Base-by-base conservation (phyloP, 176 grass and related monocot species). In the Oryza coarctata region DNA sequence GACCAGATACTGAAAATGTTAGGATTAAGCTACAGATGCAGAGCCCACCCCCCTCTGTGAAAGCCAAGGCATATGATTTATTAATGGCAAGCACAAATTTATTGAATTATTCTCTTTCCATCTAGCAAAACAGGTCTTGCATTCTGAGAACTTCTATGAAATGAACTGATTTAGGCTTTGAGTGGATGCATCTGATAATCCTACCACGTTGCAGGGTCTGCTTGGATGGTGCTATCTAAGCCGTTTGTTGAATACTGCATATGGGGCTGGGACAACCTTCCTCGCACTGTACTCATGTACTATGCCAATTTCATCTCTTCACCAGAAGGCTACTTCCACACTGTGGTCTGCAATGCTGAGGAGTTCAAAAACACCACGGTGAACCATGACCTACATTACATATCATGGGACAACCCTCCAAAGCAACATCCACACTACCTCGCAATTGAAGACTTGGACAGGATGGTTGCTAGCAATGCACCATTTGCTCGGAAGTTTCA, bases 201-300 rank as follows among this genome's bases (percentile, higher is more conserved):
- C 17, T 58, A 36, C 25, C 12, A 26, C 8, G 5, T 70, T 80
- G 31, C 90, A 89, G 90, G 90, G 84, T 92, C 90, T 60, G 90
- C 90, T 10, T 92, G 90, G 90, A 92, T 92, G 90, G 84, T 80
- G 2, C 72, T 92, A 2, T 92, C 90, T 14, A 86, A 76, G 77
- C 57, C 90, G 27, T 89, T 92, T 65, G 57, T 92, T 0, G 90
- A 92, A 44, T 92, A 92, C 77, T 87, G 80, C 80, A 86, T 92
- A 62, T 92, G 90, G 90, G 90, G 90, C 26, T 92, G 87, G 90
- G 90, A 92, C 50, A 92, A 92, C 67, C 84, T 92, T 5, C 90
- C 87, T 68, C 84, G 90, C 7, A 89, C 90, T 1, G 87, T 89
- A 22, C 90, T 92, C 45, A 92, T 92, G 90, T 92, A 92, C 87